These are phyloP conservation scores for Pseudogymnoascus sp. DNA, from an alignment of 2,329 filamentous ascomycete genomes.

Conservation along the genomic window DNA sequence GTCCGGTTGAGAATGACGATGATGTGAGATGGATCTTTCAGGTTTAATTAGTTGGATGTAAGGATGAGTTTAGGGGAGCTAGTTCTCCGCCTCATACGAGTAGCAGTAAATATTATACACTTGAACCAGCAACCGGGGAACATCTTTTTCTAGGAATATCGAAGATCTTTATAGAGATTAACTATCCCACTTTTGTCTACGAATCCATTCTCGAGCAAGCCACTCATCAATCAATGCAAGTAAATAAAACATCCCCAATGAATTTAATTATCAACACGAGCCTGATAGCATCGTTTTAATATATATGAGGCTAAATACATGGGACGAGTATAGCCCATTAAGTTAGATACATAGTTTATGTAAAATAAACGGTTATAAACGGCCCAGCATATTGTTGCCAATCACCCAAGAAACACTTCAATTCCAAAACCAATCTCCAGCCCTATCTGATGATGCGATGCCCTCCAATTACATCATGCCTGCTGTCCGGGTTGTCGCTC, in stretches of 20 bases:
- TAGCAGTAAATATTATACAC: background rate
- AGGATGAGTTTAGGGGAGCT: background rate
- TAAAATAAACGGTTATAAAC: background rate
- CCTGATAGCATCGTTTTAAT: background rate
- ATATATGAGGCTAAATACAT: background rate
- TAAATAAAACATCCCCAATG: background rate
- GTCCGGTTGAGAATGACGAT: constrained; percentile 46
- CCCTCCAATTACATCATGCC: background rate
- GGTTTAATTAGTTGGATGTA: background rate
- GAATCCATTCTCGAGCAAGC: background rate
- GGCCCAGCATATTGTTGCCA: background rate
- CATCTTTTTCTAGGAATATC: background rate
- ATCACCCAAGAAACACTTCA: background rate
- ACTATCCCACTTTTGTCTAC: background rate
- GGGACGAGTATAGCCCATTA: background rate
- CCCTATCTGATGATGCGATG: background rate
- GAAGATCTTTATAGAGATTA: background rate
- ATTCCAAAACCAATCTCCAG: background rate
- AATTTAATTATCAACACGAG: background rate
- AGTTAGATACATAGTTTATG: background rate
- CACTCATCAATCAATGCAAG: background rate
- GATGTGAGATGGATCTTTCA: constrained; percentile 59
- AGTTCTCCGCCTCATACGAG: background rate
- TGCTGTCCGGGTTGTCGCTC: constrained; percentile 4
- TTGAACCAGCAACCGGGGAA: background rate